Percentiles rank a stretch among this genome's conserved stretches.
Evolutionary conservation across 768 basidiomycete species (phyloP).

Genomic region (Leucosporidium yakuticum): DNA sequence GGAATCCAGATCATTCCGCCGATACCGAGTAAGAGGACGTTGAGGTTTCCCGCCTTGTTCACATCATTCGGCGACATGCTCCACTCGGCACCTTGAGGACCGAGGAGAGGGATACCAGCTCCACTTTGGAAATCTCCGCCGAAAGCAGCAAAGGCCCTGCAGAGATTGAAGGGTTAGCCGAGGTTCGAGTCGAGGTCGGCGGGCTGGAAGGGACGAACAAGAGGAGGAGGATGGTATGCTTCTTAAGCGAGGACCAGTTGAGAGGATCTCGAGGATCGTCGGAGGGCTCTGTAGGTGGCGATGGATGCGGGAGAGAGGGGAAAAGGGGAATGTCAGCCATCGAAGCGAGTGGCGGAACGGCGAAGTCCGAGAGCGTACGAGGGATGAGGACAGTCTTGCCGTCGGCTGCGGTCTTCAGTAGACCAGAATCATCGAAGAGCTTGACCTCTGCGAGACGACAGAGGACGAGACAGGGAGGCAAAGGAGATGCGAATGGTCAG

Average conservation of each 20-base stretch:
- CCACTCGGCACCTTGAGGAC: background rate
- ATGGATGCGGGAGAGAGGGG: no score
- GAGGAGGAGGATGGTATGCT: constrained; percentile 28
- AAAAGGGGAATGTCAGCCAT: background rate
- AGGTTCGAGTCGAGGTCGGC: no score
- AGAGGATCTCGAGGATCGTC: constrained; percentile 41
- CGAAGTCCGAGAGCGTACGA: constrained; percentile 3
- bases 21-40: constrained; percentile 28
- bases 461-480: background rate
- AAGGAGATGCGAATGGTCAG: no score
- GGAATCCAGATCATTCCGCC: constrained; percentile 30
- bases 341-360: background rate
- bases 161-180: no score
- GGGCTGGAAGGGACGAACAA: background rate
- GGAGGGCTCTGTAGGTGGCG: constrained; percentile 42
- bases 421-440: constrained; percentile 1
- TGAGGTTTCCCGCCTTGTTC: constrained; percentile 31
- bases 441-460: constrained; percentile 1
- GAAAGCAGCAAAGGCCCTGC: background rate
- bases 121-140: constrained; percentile 30
- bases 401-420: constrained; percentile 20
- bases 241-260: constrained; percentile 38
- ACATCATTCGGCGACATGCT: constrained; percentile 8
- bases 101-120: constrained; percentile 19
- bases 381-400: constrained; percentile 5